Conservation (phyloP, 768 basidiomycete species). For the Suillus variegatus region DNA sequence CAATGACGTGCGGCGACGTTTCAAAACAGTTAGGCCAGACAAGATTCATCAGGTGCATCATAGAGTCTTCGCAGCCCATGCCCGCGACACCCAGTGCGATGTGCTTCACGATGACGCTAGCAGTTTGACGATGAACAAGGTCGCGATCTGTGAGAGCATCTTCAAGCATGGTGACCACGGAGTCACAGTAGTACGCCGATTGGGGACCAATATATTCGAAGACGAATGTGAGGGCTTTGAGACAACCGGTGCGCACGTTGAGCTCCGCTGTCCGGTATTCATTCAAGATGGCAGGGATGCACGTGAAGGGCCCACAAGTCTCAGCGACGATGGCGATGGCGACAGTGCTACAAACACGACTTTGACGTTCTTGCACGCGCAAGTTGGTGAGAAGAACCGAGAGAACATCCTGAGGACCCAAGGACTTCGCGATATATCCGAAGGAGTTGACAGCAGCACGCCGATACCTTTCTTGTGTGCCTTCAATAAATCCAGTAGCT, state of each 20-base stretch:
- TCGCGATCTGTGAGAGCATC: constrained; percentile 98
- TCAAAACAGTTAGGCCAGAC: constrained; percentile 99
- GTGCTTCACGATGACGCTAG: constrained; percentile 98
- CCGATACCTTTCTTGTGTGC: constrained; percentile 99
- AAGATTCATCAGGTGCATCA: constrained; percentile 96
- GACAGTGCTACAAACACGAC: constrained; percentile 97
- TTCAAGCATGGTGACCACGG: constrained; percentile 96
- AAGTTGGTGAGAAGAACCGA: constrained; percentile 95
- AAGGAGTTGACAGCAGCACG: constrained; percentile 99
- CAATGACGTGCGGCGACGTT: constrained; percentile 97
- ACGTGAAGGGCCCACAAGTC: constrained; percentile 96
- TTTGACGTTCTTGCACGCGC: constrained; percentile 98
- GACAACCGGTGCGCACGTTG: constrained; percentile 97
- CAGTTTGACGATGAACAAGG: constrained; percentile 97
- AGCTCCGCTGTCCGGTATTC: constrained; percentile 98
- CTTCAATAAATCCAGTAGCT: constrained; percentile 93
- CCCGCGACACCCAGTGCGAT: constrained; percentile 96
- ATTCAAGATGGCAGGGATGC: constrained; percentile 97
- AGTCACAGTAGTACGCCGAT: constrained; percentile 96
- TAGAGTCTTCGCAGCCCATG: constrained; percentile 96
- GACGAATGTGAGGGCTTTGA: constrained; percentile 97
- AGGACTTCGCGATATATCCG: constrained; percentile 98
- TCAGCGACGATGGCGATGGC: constrained; percentile 96
- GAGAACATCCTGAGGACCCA: constrained; percentile 98
- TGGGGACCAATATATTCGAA: constrained; percentile 99